phyloP scores from a whole-genome alignment of 2,329 filamentous ascomycete genomes.

The Monosporascus sp. region DNA sequence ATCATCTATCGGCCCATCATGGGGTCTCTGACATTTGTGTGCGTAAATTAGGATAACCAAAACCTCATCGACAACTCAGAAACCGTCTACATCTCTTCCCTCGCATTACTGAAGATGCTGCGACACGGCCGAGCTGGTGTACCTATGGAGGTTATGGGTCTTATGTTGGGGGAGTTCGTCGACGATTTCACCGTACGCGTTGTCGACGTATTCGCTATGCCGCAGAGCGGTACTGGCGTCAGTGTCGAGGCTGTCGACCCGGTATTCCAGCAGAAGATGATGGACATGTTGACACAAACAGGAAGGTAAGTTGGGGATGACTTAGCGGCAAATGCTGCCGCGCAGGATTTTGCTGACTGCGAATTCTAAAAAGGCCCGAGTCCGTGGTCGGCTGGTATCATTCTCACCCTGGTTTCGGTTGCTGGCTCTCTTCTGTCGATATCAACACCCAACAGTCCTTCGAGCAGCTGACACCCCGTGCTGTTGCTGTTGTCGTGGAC shows the following conservation, averaged over 20 bases:
- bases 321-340: neutral
- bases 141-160: constrained; percentile 99
- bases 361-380: constrained; percentile 64
- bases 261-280: constrained; percentile 99
- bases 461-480: constrained; percentile 93
- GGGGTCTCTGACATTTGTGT: constrained; percentile 7
- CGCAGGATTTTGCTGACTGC: neutral
- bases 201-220: constrained; percentile 99
- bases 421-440: constrained; percentile 97
- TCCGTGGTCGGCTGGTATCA: constrained; percentile 99
- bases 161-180: constrained; percentile 98
- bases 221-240: constrained; percentile 95
- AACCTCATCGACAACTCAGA: constrained; percentile 98
- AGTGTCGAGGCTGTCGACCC: constrained; percentile 97
- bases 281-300: constrained; percentile 98
- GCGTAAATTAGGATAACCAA: constrained; percentile 63
- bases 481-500: constrained; percentile 95
- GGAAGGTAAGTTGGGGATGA: constrained; percentile 60
- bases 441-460: constrained; percentile 99
- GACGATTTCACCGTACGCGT: constrained; percentile 98
- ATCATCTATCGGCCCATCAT: neutral
- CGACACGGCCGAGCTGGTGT: constrained; percentile 95
- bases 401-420: constrained; percentile 97
- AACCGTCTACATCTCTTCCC: constrained; percentile 97
- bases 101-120: constrained; percentile 97